Conservation (phyloP, 495 filamentous ascomycete genomes). For the Penicillium odoratum region DNA sequence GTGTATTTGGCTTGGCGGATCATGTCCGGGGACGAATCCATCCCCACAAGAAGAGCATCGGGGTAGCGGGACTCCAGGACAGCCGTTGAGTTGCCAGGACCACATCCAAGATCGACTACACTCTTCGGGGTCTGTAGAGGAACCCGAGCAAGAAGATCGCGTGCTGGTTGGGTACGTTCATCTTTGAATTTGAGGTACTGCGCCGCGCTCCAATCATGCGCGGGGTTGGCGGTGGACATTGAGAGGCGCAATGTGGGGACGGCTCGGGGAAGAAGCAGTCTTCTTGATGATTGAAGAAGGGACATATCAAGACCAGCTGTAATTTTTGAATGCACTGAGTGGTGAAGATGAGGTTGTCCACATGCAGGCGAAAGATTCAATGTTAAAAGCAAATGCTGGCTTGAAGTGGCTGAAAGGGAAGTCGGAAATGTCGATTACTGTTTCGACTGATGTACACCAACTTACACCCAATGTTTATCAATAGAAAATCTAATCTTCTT, state of each 20-base stretch:
- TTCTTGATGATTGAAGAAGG: slow-evolving; percentile 5
- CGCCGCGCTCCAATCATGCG: slow-evolving; percentile 45
- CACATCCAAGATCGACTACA: slow-evolving; percentile 57
- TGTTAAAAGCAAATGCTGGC: no score
- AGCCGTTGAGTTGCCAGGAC: slow-evolving; percentile 54
- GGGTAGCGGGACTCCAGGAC: slow-evolving; percentile 48
- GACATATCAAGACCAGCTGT: slow-evolving; percentile 7
- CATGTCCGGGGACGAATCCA: slow-evolving; percentile 58
- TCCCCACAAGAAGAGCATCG: slow-evolving; percentile 41
- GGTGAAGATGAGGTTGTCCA: no score
- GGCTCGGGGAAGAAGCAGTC: slow-evolving; percentile 9
- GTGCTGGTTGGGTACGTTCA: slow-evolving; percentile 46
- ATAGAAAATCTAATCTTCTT: no score
- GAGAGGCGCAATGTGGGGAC: slow-evolving; percentile 12
- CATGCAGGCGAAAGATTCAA: no score
- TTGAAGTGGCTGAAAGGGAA: no score
- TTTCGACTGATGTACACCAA: no score
- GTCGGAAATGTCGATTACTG: no score
- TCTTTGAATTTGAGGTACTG: slow-evolving; percentile 52
- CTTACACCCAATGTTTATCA: no score
- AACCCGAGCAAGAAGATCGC: slow-evolving; percentile 45
- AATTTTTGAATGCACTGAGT: background rate
- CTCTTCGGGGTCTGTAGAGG: slow-evolving; percentile 31
- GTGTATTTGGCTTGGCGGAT: slow-evolving; percentile 42
- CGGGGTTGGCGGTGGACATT: slow-evolving; percentile 22